Base-by-base conservation (phyloP, 176 grass and related monocot species). In the Tuctoria greenei region DNA sequence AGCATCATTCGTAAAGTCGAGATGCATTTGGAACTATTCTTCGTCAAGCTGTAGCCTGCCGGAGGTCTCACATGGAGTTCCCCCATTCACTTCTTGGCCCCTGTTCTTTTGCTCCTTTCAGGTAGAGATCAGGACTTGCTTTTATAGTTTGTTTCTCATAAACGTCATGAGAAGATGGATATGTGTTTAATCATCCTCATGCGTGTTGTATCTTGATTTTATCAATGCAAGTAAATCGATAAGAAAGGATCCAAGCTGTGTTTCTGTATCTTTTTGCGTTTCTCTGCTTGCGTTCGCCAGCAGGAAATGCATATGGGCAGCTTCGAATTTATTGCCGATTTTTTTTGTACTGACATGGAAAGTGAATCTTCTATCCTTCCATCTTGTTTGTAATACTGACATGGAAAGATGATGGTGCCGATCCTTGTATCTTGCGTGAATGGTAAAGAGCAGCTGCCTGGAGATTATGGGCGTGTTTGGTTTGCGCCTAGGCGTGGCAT, bases 71-170 rank as follows among this genome's bases (percentile, higher is more conserved):
- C 64, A 74, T 88, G 86, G 63, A 88, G 81, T 79, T 88, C 81
- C 81, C 75, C 75, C 42, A 74, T 69, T 83, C 80, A 88, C 86
- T 88, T 88, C 86, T 73, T 79, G 80, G 86, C 38, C 36, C 31
- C 71, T 35, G 67, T 24, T 78, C 11, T 5, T 31, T 43, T 9
- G 8, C 17, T 37, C 3, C 51, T 73, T 73, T 77, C 40, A 77
- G 73, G 66, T 75, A 69, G 72, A 56, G 65, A n/a, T n/a, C n/a
- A 36, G 20, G 78, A 38, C 80, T 11, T 43, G 1, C 20, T 75
- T 36, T 67, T 40, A 11, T 72, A 20, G 3, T 66, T 51, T 63
- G 17, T 57, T 64, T 65, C 11, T 72, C 23, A 40, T 62, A 3
- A 24, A 38, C 20, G 43, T 13, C 65, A 21, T 35, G 47, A 47